These are phyloP conservation scores for Adansonia gregorii DNA, from an alignment of 441 rosid species.

Conservation along the genomic window DNA sequence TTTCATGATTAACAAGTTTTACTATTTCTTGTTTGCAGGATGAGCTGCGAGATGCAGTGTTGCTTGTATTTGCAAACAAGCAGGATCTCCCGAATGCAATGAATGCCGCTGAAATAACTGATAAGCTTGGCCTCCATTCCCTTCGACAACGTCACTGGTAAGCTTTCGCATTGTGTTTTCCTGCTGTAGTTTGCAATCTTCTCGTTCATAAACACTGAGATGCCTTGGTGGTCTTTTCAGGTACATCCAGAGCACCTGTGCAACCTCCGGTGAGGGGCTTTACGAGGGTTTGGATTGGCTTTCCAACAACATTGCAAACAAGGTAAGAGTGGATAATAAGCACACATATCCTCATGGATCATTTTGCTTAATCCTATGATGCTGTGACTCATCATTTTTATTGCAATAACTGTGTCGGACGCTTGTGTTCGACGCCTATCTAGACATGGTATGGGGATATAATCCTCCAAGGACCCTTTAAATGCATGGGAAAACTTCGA, in stretches of 20 bases:
- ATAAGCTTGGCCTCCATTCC: slow-evolving; percentile 67
- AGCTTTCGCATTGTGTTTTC: slow-evolving; percentile 17
- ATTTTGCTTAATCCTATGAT: not conserved
- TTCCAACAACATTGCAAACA: slow-evolving; percentile 61
- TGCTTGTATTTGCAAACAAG: slow-evolving; percentile 73
- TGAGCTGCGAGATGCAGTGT: slow-evolving; percentile 68
- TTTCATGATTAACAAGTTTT: slow-evolving; percentile 10
- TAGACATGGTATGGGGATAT: too few relatives aligned
- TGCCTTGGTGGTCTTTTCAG: slow-evolving; percentile 37
- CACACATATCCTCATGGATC: not conserved
- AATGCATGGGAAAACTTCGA: too few relatives aligned
- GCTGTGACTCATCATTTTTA: too few relatives aligned
- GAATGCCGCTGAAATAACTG: slow-evolving; percentile 69
- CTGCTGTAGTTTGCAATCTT: not conserved
- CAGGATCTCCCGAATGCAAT: slow-evolving; percentile 77
- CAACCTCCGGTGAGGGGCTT: slow-evolving; percentile 70
- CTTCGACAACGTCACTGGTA: slow-evolving; percentile 64
- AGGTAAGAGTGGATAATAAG: slow-evolving; percentile 35
- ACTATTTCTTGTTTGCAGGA: slow-evolving; percentile 38
- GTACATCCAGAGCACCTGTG: slow-evolving; percentile 81
- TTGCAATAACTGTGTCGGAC: too few relatives aligned
- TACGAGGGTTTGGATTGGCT: slow-evolving; percentile 75
- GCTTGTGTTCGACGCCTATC: too few relatives aligned
- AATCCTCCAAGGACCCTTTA: too few relatives aligned
- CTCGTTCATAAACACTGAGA: slow-evolving; percentile 8